Percentiles rank a stretch among this genome's conserved stretches.
Conservation (phyloP, 495 filamentous ascomycete genomes). For the Terfezia boudieri region DNA sequence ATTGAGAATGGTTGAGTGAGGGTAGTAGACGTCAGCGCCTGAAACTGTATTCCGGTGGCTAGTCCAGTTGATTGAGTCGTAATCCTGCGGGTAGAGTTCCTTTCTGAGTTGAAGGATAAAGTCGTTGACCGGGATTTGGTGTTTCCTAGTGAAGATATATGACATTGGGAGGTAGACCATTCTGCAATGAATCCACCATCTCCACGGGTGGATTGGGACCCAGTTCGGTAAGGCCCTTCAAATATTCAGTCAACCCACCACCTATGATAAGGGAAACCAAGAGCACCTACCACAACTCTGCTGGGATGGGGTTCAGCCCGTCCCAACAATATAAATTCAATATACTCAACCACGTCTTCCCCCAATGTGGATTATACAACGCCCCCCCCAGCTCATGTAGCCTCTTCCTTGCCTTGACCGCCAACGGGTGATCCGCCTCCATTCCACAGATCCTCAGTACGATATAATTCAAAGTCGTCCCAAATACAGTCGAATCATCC, state of each 20-base stretch:
- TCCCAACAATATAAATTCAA: conserved; percentile 74
- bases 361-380: conserved; percentile 72
- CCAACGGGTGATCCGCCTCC: conserved; percentile 56
- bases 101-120: conserved; percentile 49
- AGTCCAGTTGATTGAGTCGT: conserved; percentile 53
- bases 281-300: conserved; percentile 49
- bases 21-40: conserved; percentile 68
- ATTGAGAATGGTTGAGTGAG: conserved; percentile 67
- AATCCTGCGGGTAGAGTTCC: conserved; percentile 67
- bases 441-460: conserved; percentile 70
- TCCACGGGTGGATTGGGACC: conserved; percentile 84
- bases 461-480: conserved; percentile 79
- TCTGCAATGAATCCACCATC: conserved; percentile 97
- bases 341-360: conserved; percentile 76
- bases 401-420: conserved; percentile 66
- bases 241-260: not conserved
- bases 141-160: conserved; percentile 64
- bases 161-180: conserved; percentile 83
- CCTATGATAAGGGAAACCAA: conserved; percentile 14
- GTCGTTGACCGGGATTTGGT: conserved; percentile 46
- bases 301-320: conserved; percentile 77
- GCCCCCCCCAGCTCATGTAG: conserved; percentile 76
- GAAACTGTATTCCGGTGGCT: conserved; percentile 64
- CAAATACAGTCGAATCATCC: conserved; percentile 79
- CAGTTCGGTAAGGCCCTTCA: conserved; percentile 62